Conservation (phyloP, 768 basidiomycete genomes). For the Auriscalpium microsporum region DNA sequence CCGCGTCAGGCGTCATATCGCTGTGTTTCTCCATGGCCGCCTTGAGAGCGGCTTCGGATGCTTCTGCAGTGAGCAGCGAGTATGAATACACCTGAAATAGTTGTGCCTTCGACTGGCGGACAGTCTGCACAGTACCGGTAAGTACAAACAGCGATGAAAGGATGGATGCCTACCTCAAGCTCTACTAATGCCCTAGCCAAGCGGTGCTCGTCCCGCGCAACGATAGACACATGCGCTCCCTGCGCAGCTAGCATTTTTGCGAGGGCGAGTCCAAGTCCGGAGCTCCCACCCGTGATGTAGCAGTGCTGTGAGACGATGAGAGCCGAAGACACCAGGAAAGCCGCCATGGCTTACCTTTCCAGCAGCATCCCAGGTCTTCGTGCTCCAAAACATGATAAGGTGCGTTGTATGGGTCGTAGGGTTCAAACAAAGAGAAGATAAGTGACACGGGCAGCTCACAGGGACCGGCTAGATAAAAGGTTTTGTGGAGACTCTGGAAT, state of each 20-base stretch:
- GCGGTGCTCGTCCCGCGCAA: slow-evolving; percentile 61
- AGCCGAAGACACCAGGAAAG: no score
- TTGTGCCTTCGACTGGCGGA: slow-evolving; percentile 47
- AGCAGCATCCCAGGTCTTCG: no score
- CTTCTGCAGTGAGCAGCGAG: slow-evolving; percentile 43
- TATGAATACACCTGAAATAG: slow-evolving; percentile 57
- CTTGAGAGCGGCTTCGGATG: slow-evolving; percentile 52
- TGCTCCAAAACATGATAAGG: no score
- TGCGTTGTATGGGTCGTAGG: no score
- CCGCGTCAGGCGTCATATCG: slow-evolving; percentile 58
- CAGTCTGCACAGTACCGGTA: slow-evolving; percentile 22
- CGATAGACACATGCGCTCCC: slow-evolving; percentile 78
- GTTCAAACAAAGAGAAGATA: no score
- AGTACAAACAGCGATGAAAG: not conserved
- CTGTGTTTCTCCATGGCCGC: slow-evolving; percentile 44
- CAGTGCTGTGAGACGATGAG: slow-evolving; percentile 44
- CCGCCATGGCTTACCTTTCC: no score
- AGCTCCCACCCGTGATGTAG: slow-evolving; percentile 76
- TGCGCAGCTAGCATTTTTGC: slow-evolving; percentile 52
- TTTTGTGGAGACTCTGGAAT: no score
- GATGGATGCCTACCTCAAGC: slow-evolving; percentile 46
- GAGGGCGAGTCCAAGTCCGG: slow-evolving; percentile 70
- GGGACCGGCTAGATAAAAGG: no score
- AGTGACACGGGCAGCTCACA: no score
- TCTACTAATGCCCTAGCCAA: slow-evolving; percentile 49